Conservation (phyloP, 2,329 filamentous ascomycete genomes). For the Penicillium capsulatum region DNA sequence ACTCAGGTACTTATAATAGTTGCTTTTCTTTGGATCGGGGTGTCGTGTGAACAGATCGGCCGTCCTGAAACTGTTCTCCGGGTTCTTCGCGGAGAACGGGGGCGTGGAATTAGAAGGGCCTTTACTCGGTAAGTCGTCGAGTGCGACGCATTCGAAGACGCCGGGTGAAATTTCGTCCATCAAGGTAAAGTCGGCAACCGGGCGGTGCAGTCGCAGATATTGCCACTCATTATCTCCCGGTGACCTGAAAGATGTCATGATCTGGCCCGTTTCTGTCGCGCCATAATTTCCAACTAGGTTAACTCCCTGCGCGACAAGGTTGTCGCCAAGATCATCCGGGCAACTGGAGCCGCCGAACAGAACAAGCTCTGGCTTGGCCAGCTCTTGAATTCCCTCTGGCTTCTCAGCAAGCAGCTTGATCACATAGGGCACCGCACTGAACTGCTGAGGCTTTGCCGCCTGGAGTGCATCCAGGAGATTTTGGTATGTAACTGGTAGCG, state of each 20-base stretch:
- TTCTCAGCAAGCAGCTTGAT: constrained; percentile 60
- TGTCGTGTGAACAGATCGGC: constrained; percentile 49
- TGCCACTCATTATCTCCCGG: constrained; percentile 57
- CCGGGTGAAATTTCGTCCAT: constrained; percentile 38
- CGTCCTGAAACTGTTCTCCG: constrained; percentile 58
- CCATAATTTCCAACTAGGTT: constrained; percentile 42
- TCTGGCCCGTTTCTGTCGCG: constrained; percentile 57
- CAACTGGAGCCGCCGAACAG: constrained; percentile 55
- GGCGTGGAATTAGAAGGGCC: constrained; percentile 45
- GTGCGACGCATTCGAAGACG: constrained; percentile 37
- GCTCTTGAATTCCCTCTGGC: constrained; percentile 48
- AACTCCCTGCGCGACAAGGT: constrained; percentile 50
- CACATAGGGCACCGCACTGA: constrained; percentile 61
- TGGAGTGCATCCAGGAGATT: constrained; percentile 39
- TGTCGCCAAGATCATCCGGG: constrained; percentile 56
- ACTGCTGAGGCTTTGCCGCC: constrained; percentile 27
- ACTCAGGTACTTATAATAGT: constrained; percentile 41
- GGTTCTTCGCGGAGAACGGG: constrained; percentile 28
- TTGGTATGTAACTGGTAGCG: constrained; percentile 51
- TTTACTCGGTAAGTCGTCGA: constrained; percentile 36
- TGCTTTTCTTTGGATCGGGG: constrained; percentile 38
- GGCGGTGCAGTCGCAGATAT: constrained; percentile 48
- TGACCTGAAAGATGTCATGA: constrained; percentile 58
- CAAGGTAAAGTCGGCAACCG: constrained; percentile 41
- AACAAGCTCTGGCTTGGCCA: constrained; percentile 49